Conservation (phyloP, 805 yeast genomes). For the Diddensiella transvaalensis region DNA sequence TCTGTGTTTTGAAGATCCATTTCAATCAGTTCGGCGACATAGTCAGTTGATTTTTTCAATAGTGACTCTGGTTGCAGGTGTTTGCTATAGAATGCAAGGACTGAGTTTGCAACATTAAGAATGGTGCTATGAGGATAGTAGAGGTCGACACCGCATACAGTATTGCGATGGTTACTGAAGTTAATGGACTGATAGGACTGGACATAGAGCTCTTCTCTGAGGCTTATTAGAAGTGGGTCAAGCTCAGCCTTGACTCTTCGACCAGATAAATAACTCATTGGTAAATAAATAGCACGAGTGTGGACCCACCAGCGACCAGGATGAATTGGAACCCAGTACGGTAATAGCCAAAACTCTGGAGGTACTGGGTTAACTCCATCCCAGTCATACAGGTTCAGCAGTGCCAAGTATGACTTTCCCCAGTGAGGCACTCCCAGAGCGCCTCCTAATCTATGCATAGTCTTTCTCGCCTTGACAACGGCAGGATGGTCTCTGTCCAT, state of each 20-base stretch:
- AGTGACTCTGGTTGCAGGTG: conserved; percentile 76
- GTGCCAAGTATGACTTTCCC: conserved; percentile 92
- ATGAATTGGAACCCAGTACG: conserved; percentile 76
- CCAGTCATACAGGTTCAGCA: conserved; percentile 82
- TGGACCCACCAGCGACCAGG: conserved; percentile 99
- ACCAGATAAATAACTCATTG: conserved; percentile 77
- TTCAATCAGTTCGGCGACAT: conserved; percentile 58
- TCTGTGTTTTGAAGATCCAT: conserved; percentile 79
- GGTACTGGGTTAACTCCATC: conserved; percentile 99
- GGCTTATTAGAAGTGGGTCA: conserved; percentile 57
- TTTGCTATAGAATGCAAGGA: conserved; percentile 62
- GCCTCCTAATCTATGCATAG: conserved; percentile 75
- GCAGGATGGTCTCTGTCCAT: conserved; percentile 70
- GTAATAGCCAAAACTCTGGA: conserved; percentile 87
- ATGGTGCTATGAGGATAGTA: conserved; percentile 86
- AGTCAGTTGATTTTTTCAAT: conserved; percentile 45
- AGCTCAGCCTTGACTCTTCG: conserved; percentile 52
- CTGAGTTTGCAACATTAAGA: conserved; percentile 58
- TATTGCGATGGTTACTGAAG: conserved; percentile 69
- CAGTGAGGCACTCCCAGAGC: conserved; percentile 91
- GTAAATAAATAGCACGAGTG: conserved; percentile 84
- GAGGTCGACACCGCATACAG: conserved; percentile 85
- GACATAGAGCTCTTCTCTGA: conserved; percentile 78
- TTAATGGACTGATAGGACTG: conserved; percentile 62
- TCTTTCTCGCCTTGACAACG: conserved; percentile 66